Percentiles rank a stretch among this genome's conserved stretches.
These are phyloP conservation scores for Globisporangium megalacanthum DNA, from an alignment of 352 stramenopile genomes.

Conservation along the genomic window DNA sequence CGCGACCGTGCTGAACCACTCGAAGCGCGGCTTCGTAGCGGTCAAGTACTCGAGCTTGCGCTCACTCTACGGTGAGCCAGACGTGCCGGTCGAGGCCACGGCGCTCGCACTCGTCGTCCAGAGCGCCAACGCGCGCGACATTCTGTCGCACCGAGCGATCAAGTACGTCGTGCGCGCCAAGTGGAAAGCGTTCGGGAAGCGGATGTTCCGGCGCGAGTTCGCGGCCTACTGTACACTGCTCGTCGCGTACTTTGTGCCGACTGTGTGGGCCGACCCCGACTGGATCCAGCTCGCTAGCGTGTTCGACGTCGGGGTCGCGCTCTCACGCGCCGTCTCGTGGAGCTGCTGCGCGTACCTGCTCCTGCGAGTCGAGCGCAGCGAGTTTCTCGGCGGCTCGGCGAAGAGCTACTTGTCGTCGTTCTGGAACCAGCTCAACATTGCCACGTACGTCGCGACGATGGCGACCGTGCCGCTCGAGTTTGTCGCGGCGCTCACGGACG, in stretches of 20 bases:
- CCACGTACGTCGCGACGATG: slow-evolving; percentile 40
- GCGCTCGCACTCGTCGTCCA: slow-evolving; percentile 37
- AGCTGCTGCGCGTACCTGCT: slow-evolving; percentile 47
- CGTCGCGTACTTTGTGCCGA: slow-evolving; percentile 49
- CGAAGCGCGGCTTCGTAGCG: slow-evolving; percentile 33
- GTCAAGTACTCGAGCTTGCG: slow-evolving; percentile 47
- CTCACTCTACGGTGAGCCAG: slow-evolving; percentile 43
- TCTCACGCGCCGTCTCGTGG: slow-evolving; percentile 38
- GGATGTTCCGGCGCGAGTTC: slow-evolving; percentile 51
- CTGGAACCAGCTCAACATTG: slow-evolving; percentile 53
- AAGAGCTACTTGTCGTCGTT: slow-evolving; percentile 52
- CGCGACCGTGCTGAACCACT: slow-evolving; percentile 39
- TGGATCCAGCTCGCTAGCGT: slow-evolving; percentile 32
- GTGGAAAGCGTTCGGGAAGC: slow-evolving; percentile 50
- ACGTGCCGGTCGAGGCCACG: slow-evolving; percentile 38
- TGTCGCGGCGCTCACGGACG: slow-evolving; percentile 17
- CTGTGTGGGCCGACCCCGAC: slow-evolving; percentile 45
- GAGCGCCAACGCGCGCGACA: slow-evolving; percentile 28
- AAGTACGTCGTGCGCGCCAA: slow-evolving; percentile 46
- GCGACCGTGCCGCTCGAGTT: slow-evolving; percentile 51
- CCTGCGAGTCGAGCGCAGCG: slow-evolving; percentile 39
- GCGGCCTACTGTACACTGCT: slow-evolving; percentile 40
- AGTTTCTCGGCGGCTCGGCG: slow-evolving; percentile 35
- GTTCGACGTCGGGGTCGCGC: slow-evolving; percentile 42
- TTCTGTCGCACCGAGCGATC: slow-evolving; percentile 55